Evolutionary conservation across 2,329 filamentous ascomycete species (phyloP).

Genomic region (Penicillium sp.): DNA sequence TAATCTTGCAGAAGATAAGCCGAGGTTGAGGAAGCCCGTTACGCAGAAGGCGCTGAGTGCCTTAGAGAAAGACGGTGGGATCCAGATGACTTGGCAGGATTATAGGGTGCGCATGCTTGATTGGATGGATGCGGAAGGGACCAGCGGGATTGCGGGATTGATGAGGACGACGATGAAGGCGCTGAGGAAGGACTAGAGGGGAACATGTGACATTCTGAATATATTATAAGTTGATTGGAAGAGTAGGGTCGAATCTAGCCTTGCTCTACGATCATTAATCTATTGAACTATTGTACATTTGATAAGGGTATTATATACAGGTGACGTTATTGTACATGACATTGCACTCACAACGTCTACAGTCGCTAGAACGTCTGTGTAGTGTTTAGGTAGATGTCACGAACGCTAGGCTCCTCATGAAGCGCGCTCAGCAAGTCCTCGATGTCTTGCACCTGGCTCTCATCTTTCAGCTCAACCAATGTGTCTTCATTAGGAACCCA

Average conservation of each 20-base stretch:
- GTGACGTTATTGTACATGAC: background rate
- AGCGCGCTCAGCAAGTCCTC: slow-evolving; percentile 58
- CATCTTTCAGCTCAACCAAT: slow-evolving; percentile 65
- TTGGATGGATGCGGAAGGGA: slow-evolving; percentile 67
- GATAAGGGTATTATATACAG: slow-evolving; percentile 11
- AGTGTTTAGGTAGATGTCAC: slow-evolving; percentile 77
- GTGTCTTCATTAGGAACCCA: slow-evolving; percentile 86
- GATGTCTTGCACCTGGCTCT: slow-evolving; percentile 62
- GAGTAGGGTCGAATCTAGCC: background rate
- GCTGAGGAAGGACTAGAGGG: slow-evolving; percentile 57
- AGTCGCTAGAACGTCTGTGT: slow-evolving; percentile 31
- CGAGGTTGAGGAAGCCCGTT: slow-evolving; percentile 58
- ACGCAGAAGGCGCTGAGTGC: slow-evolving; percentile 68
- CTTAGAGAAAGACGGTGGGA: slow-evolving; percentile 69
- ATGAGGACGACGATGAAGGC: slow-evolving; percentile 84
- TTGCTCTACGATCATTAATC: background rate
- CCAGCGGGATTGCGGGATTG: slow-evolving; percentile 69
- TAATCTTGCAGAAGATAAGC: slow-evolving; percentile 27
- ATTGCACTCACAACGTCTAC: background rate
- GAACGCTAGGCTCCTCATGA: slow-evolving; percentile 73
- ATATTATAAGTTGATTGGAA: background rate
- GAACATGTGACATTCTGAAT: background rate
- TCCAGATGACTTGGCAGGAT: slow-evolving; percentile 71
- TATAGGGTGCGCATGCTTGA: slow-evolving; percentile 75
- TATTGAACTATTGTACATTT: slow-evolving; percentile 7